Conservation (phyloP, 2,329 filamentous ascomycete species). For the Ophiocordyceps camponoti-leonardi region DNA sequence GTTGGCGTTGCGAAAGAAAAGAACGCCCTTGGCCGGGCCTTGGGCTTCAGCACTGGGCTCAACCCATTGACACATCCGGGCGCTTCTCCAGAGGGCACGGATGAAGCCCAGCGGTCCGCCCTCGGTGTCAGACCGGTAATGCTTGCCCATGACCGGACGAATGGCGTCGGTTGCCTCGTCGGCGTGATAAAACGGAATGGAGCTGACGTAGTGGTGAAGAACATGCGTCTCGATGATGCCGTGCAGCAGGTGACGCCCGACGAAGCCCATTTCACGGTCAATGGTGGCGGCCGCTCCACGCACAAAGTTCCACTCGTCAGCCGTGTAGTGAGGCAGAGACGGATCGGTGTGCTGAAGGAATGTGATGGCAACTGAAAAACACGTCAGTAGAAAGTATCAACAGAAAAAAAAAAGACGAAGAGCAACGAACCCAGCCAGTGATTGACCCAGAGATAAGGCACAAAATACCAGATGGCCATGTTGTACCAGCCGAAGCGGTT, state of each 20-base stretch:
- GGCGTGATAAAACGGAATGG: constrained; percentile 92
- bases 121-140: constrained; percentile 74
- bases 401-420: neutral
- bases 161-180: constrained; percentile 91
- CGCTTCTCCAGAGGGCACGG: constrained; percentile 60
- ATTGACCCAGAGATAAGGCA: constrained; percentile 96
- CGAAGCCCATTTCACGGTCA: constrained; percentile 92
- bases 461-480: constrained; percentile 83
- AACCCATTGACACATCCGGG: constrained; percentile 90
- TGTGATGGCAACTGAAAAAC: constrained; percentile 78
- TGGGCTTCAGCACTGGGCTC: constrained; percentile 72
- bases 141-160: constrained; percentile 83
- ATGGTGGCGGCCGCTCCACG: constrained; percentile 91
- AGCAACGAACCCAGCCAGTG: constrained; percentile 80
- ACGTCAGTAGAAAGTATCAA: constrained; percentile 10
- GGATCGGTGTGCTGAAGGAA: constrained; percentile 96
- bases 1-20: constrained; percentile 94
- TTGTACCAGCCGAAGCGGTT: constrained; percentile 71
- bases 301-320: constrained; percentile 77
- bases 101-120: constrained; percentile 73
- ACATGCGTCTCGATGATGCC: constrained; percentile 97
- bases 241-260: constrained; percentile 79
- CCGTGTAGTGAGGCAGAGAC: constrained; percentile 78
- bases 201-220: constrained; percentile 92
- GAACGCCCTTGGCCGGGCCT: constrained; percentile 66